A percentile compares a stretch with the other conserved stretches of the same genome.
Conservation (phyloP, 768 basidiomycete species). For the Termitomyces sp. region DNA sequence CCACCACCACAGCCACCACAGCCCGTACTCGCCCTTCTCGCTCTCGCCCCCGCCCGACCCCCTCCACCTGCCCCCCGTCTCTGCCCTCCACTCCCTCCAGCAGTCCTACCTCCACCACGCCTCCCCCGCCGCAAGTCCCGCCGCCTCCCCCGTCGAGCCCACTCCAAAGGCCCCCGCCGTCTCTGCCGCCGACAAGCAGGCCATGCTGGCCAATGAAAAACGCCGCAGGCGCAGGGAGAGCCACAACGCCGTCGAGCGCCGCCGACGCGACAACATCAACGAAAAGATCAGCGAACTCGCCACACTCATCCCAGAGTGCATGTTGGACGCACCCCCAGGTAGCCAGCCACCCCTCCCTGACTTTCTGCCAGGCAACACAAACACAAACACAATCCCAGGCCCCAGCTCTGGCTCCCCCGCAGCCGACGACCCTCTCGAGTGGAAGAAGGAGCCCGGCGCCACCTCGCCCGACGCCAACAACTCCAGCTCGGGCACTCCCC, state of each 20-base stretch:
- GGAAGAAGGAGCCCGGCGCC: slow-evolving; percentile 3
- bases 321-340: too few relatives aligned
- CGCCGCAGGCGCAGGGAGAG: slow-evolving; percentile 74
- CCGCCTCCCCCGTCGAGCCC: not conserved
- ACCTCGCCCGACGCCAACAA: slow-evolving; percentile 4
- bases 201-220: slow-evolving; percentile 74
- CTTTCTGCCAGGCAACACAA: not conserved
- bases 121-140: not conserved
- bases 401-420: slow-evolving; percentile 3
- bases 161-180: slow-evolving; percentile 4
- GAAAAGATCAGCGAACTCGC: slow-evolving; percentile 92
- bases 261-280: slow-evolving; percentile 89
- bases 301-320: slow-evolving; percentile 80
- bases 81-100: slow-evolving; percentile 13
- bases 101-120: slow-evolving; percentile 6
- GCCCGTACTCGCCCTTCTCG: slow-evolving; percentile 23
- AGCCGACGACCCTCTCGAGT: slow-evolving; percentile 13
- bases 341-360: too few relatives aligned
- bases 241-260: slow-evolving; percentile 89
- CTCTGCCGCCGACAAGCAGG: slow-evolving; percentile 38
- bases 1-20: slow-evolving; percentile 21
- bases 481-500: slow-evolving; percentile 7
- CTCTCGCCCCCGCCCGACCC: slow-evolving; percentile 19
- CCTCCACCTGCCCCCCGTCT: slow-evolving; percentile 20
- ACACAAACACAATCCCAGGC: not conserved